These are phyloP conservation scores for Yamagishiella unicocca DNA, from an alignment of 139 green algal genomes.

Conservation along the genomic window DNA sequence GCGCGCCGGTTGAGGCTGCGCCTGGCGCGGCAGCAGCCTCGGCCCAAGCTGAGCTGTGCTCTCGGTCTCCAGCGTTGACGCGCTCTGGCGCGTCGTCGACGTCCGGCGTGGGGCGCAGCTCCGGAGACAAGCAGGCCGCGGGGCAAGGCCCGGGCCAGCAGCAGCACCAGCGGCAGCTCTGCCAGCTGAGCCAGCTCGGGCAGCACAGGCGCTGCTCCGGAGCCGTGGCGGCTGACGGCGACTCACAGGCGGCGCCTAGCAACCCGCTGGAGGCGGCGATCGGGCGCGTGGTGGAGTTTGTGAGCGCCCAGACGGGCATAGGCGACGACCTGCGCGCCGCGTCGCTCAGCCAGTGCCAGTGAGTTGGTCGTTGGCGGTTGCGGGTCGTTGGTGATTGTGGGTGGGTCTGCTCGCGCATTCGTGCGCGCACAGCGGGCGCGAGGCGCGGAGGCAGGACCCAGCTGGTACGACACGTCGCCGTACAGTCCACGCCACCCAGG, in stretches of 20 bases:
- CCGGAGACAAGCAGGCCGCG: background rate
- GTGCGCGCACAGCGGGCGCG: too few relatives aligned
- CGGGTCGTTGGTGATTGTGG: too few relatives aligned
- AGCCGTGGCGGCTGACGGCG: too few relatives aligned
- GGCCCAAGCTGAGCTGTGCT: background rate
- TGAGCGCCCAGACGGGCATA: background rate
- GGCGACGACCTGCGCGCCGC: background rate
- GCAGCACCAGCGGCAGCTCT: background rate
- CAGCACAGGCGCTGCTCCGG: too few relatives aligned
- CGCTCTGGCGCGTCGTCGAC: background rate
- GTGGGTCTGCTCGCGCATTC: too few relatives aligned
- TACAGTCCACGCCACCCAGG: too few relatives aligned
- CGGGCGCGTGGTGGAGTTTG: background rate
- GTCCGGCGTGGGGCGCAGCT: background rate
- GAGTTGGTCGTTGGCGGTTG: too few relatives aligned
- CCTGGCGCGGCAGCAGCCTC: background rate
- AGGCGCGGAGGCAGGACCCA: too few relatives aligned
- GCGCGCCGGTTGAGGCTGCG: background rate
- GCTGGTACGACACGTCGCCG: too few relatives aligned
- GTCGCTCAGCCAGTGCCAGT: slow-evolving; percentile 46
- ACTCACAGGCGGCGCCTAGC: background rate
- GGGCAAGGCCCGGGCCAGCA: background rate
- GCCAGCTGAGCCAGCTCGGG: too few relatives aligned
- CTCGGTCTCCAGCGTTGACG: background rate
- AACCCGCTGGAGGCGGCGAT: slow-evolving; percentile 32